A percentile compares a stretch with the other conserved stretches of the same genome.
phyloP scores from a whole-genome alignment of 2,329 filamentous ascomycete genomes.

The Sclerotinia sclerotiorum region DNA sequence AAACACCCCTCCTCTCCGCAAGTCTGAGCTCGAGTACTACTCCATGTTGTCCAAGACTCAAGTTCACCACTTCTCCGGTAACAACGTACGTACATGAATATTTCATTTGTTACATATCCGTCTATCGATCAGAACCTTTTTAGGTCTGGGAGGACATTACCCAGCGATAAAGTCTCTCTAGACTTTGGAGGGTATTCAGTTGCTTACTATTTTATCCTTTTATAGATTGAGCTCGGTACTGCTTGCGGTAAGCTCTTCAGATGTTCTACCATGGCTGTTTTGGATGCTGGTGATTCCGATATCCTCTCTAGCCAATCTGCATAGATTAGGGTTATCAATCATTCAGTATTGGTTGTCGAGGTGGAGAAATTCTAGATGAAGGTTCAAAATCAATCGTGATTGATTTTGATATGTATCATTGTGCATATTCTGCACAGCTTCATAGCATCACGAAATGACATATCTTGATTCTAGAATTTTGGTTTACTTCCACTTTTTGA shows the following conservation, averaged over 20 bases:
- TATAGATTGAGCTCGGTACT: conserved; percentile 95
- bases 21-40: conserved; percentile 97
- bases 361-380: conserved; percentile 19
- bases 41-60: conserved; percentile 89
- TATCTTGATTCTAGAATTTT: conserved; percentile 25
- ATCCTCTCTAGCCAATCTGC: conserved; percentile 79
- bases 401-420: conserved; percentile 18
- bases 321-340: conserved; percentile 45
- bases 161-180: conserved; percentile 86
- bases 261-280: conserved; percentile 94
- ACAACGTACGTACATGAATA: conserved; percentile 79
- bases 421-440: conserved; percentile 25
- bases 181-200: conserved; percentile 81
- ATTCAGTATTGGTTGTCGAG: conserved; percentile 12
- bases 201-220: conserved; percentile 54
- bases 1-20: conserved; percentile 97
- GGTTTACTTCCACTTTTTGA: neutral
- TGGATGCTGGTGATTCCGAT: conserved; percentile 98
- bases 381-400: conserved; percentile 13
- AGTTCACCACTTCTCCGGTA: conserved; percentile 97
- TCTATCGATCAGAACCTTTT: conserved; percentile 29
- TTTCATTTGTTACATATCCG: conserved; percentile 29
- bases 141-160: conserved; percentile 51
- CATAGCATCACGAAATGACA: conserved; percentile 35
- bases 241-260: conserved; percentile 99